phyloP scores from a whole-genome alignment of 345 rosid genomes.

The Heritiera littoralis region DNA sequence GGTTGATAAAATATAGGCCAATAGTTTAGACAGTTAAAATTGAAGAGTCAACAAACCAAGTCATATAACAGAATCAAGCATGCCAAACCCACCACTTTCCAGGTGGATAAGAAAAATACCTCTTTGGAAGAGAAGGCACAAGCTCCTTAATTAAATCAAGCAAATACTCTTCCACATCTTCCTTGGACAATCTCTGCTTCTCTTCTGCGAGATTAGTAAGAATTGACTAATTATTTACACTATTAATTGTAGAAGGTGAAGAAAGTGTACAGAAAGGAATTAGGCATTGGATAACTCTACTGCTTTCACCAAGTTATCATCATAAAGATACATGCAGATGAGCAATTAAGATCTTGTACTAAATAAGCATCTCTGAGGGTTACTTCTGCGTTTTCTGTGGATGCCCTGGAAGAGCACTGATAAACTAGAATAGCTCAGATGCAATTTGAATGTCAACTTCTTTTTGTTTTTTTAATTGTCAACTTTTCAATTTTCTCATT shows the following conservation, averaged over 20 bases:
- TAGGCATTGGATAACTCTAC: not conserved
- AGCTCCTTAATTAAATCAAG: slow-evolving; percentile 38
- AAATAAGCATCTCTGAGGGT: not conserved
- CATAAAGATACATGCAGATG: too few relatives aligned
- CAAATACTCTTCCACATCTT: slow-evolving; percentile 28
- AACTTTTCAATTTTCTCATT: too few relatives aligned
- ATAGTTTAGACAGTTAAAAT: not conserved
- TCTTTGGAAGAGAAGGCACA: slow-evolving; percentile 47
- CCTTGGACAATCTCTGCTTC: slow-evolving; percentile 26
- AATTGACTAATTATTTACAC: not conserved
- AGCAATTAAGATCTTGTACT: not conserved
- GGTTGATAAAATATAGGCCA: not conserved
- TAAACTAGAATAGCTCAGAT: not conserved
- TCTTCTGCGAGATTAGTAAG: slow-evolving; percentile 31
- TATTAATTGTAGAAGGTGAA: not conserved
- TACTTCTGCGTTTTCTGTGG: not conserved
- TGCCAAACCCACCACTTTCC: not conserved
- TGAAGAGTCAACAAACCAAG: not conserved
- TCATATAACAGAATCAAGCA: not conserved
- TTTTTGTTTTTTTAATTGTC: too few relatives aligned
- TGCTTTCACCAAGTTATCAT: not conserved
- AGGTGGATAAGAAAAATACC: slow-evolving; percentile 35
- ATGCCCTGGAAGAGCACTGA: not conserved
- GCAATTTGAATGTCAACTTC: not conserved
- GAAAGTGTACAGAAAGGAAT: not conserved